A percentile compares a stretch with the other conserved stretches of the same genome.
phyloP scores from a whole-genome alignment of 176 grass and related monocot species.

The barley (Hordeum vulgare) region DNA sequence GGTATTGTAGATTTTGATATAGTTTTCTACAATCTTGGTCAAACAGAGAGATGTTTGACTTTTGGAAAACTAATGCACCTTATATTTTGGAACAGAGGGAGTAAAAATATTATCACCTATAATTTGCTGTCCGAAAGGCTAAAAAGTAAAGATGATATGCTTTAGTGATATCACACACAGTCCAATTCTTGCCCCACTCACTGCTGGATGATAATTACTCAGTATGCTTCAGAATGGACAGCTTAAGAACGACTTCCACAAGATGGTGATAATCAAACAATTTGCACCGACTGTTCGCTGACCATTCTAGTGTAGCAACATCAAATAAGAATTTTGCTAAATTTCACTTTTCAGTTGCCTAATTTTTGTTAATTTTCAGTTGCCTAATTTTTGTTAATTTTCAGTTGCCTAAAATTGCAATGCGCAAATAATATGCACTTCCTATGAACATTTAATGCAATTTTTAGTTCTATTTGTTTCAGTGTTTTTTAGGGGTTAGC shows the following conservation, averaged over 20 bases:
- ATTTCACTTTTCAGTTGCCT: not conserved
- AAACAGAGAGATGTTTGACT: too few species aligned
- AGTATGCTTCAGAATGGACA: constrained; percentile 1
- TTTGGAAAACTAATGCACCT: too few species aligned
- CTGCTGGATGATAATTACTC: not conserved
- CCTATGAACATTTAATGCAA: not conserved
- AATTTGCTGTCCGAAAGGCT: not conserved
- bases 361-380: not conserved
- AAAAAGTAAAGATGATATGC: not conserved
- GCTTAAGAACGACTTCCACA: not conserved
- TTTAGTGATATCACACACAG: not conserved
- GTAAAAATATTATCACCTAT: not conserved
- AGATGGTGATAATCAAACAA: not conserved
- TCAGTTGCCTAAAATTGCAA: not conserved
- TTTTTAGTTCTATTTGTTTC: not conserved
- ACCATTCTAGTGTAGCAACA: not conserved
- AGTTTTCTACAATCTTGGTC: too few species aligned
- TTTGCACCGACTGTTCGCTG: not conserved
- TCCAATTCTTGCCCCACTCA: not conserved
- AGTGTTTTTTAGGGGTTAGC: not conserved
- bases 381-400: not conserved
- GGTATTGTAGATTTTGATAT: too few species aligned
- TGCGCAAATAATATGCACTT: not conserved
- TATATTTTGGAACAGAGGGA: too few species aligned
- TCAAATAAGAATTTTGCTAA: not conserved